Conservation (phyloP, 495 filamentous ascomycete species). For the Acidiella bohemica region DNA sequence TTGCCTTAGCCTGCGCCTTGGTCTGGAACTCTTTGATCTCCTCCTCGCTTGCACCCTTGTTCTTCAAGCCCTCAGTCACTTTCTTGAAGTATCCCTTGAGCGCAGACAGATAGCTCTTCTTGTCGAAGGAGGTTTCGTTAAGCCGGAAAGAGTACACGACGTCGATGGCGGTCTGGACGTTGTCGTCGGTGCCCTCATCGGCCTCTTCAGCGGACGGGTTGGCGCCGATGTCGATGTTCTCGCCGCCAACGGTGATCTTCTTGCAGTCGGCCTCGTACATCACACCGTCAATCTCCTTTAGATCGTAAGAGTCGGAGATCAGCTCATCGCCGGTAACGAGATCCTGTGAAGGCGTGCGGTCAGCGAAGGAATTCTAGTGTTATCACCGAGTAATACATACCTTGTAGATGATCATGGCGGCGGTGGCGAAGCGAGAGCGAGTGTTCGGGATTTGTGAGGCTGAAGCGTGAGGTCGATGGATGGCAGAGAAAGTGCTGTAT, state of each 20-base stretch:
- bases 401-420: slow-evolving; percentile 75
- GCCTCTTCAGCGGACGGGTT: slow-evolving; percentile 91
- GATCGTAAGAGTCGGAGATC: slow-evolving; percentile 80
- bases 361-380: not conserved
- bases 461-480: not conserved
- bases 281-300: slow-evolving; percentile 60
- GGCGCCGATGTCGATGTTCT: slow-evolving; percentile 82
- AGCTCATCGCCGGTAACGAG: slow-evolving; percentile 83
- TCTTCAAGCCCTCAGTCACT: slow-evolving; percentile 55
- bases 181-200: slow-evolving; percentile 59
- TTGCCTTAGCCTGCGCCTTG: slow-evolving; percentile 52
- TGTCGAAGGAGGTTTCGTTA: slow-evolving; percentile 62
- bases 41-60: slow-evolving; percentile 43
- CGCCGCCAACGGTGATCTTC: slow-evolving; percentile 66
- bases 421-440: not conserved
- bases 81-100: slow-evolving; percentile 92
- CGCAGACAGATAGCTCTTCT: slow-evolving; percentile 64
- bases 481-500: not conserved
- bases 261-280: slow-evolving; percentile 81
- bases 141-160: slow-evolving; percentile 87
- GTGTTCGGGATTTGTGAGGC: not conserved
- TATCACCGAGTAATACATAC: slow-evolving; percentile 34
- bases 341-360: slow-evolving; percentile 45
- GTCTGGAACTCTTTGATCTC: slow-evolving; percentile 65
- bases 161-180: slow-evolving; percentile 71